Percentiles rank a stretch among this genome's conserved stretches.
phyloP scores from a whole-genome alignment of 2,329 filamentous ascomycete species.

The Cercospora nicotianae region DNA sequence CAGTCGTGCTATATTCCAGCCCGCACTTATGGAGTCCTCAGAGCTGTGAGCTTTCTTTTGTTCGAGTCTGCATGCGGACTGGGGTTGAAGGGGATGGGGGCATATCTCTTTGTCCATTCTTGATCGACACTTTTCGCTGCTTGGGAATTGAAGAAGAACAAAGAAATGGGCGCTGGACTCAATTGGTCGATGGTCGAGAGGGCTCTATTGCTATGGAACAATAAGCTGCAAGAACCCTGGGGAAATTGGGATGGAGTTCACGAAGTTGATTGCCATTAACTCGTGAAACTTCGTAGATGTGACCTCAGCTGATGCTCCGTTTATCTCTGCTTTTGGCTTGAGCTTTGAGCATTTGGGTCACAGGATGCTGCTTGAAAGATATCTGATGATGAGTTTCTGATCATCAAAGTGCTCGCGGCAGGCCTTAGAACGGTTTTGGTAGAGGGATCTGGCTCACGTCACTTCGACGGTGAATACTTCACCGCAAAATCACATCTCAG shows the following conservation, averaged over 20 bases:
- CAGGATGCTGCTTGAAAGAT: neutral
- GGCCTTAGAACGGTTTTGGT: neutral
- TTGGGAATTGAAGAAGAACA: neutral
- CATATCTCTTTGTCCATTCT: neutral
- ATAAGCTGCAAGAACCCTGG: neutral
- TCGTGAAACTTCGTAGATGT: neutral
- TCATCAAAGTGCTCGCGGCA: neutral
- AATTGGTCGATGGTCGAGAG: neutral
- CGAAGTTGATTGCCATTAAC: neutral
- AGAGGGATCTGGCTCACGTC: neutral
- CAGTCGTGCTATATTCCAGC: neutral
- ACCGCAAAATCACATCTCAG: neutral
- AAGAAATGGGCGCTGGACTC: neutral
- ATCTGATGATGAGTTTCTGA: neutral
- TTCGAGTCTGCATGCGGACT: neutral
- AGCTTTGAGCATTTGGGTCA: neutral
- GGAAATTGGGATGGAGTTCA: neutral
- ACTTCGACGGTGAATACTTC: neutral
- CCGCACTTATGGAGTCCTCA: neutral
- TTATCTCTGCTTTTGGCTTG: neutral
- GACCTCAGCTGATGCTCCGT: neutral
- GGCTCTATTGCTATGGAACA: neutral
- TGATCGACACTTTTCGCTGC: neutral
- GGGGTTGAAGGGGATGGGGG: neutral
- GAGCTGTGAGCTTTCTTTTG: neutral